Conservation (phyloP, 2,329 filamentous ascomycete species). For the Metarhizium guizhouense region DNA sequence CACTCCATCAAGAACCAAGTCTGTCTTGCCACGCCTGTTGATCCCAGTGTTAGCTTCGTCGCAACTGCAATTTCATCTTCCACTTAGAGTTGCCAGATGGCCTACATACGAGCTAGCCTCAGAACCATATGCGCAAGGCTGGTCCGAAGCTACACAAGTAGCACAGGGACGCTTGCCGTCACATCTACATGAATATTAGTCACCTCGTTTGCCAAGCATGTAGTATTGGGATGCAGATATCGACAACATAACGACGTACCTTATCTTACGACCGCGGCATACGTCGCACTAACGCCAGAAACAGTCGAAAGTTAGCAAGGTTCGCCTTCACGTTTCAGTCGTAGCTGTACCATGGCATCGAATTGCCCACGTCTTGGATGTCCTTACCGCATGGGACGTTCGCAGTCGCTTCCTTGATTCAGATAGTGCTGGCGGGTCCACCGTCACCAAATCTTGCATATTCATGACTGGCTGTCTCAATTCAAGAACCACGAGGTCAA, state of each 20-base stretch:
- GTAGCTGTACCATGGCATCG: no score
- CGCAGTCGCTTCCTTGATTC: conserved; percentile 30
- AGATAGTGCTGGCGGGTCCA: conserved; percentile 17
- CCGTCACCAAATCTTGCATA: conserved; percentile 8
- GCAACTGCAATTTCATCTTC: neutral
- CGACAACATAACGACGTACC: conserved; percentile 18
- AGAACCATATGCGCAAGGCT: conserved; percentile 32
- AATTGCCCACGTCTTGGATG: no score
- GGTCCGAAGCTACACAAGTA: conserved; percentile 25
- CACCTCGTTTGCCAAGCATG: neutral
- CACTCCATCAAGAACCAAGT: conserved; percentile 41
- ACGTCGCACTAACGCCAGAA: conserved; percentile 30
- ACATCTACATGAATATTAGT: conserved; percentile 25
- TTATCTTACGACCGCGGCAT: conserved; percentile 37
- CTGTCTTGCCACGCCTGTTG: conserved; percentile 33
- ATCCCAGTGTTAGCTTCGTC: neutral
- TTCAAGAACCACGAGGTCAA: neutral
- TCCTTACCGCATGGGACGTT: conserved; percentile 32
- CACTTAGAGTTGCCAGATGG: no score
- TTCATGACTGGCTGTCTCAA: conserved; percentile 2
- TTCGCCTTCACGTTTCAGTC: no score
- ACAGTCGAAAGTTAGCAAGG: no score
- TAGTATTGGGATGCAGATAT: neutral
- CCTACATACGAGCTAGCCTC: conserved; percentile 32
- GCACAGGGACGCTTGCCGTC: conserved; percentile 38